These are phyloP conservation scores for Hyphopichia khmerensis DNA, from an alignment of 1,139 yeast genomes.

Conservation along the genomic window DNA sequence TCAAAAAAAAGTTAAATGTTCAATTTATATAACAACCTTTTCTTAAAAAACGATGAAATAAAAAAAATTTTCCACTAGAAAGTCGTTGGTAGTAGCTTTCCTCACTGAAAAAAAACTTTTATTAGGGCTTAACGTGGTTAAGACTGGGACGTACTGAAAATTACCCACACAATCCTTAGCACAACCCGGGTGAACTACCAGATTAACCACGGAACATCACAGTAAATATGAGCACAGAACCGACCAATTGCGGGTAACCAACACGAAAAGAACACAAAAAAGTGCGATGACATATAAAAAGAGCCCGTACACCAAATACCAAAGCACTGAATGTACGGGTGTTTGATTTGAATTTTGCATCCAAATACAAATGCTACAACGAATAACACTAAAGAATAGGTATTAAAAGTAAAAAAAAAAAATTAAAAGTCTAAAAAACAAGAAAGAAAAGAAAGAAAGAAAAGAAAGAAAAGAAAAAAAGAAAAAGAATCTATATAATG, in stretches of 20 bases:
- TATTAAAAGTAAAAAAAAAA: too few relatives aligned
- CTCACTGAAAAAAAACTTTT: background rate
- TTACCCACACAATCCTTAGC: background rate
- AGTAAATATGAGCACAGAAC: background rate
- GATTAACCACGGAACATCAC: background rate
- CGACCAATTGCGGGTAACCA: too few relatives aligned
- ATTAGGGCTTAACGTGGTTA: background rate
- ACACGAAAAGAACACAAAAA: background rate
- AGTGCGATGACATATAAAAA: too few relatives aligned
- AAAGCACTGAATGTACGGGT: too few relatives aligned
- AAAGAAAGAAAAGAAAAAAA: too few relatives aligned
- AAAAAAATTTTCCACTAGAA: background rate
- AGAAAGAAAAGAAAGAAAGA: too few relatives aligned
- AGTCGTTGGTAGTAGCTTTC: background rate
- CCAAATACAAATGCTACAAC: too few relatives aligned
- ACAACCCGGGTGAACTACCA: too few relatives aligned
- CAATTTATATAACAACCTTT: background rate
- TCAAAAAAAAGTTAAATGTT: background rate
- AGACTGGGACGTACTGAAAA: background rate
- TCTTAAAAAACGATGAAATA: background rate
- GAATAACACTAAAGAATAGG: too few relatives aligned
- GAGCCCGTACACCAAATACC: background rate
- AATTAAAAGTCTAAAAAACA: too few relatives aligned
- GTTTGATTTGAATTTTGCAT: too few relatives aligned
- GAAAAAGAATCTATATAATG: too few relatives aligned